These are phyloP conservation scores for Xylaria digitata DNA, from an alignment of 2,329 filamentous ascomycete species.

Conservation along the genomic window DNA sequence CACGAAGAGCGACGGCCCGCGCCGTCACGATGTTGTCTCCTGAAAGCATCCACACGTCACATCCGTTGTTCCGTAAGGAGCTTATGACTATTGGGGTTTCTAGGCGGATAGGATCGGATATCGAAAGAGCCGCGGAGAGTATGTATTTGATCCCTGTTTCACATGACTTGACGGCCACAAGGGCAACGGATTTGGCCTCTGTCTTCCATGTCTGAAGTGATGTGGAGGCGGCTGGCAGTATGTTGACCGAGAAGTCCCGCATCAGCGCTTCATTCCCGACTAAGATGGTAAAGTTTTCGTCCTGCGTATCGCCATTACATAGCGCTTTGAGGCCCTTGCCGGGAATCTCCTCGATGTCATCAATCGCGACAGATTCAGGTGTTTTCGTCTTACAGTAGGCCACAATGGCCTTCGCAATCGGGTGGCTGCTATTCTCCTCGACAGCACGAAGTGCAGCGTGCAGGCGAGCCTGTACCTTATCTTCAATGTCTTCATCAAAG, in stretches of 20 bases:
- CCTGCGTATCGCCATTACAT: conserved; percentile 53
- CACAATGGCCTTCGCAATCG: conserved; percentile 77
- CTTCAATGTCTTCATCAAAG: conserved; percentile 44
- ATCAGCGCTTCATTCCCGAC: conserved; percentile 82
- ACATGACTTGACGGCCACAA: conserved; percentile 61
- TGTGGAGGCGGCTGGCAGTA: conserved; percentile 52
- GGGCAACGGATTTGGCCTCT: conserved; percentile 72
- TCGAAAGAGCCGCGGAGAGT: conserved; percentile 75
- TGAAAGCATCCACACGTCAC: conserved; percentile 90
- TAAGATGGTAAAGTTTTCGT: conserved; percentile 62
- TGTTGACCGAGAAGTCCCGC: conserved; percentile 57
- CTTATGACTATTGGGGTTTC: conserved; percentile 75
- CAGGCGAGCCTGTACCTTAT: conserved; percentile 49
- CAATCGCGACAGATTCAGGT: conserved; percentile 50
- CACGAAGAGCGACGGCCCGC: conserved; percentile 76
- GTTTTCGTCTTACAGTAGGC: conserved; percentile 64
- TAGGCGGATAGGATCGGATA: conserved; percentile 82
- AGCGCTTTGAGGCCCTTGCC: conserved; percentile 76
- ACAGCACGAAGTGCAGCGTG: conserved; percentile 68
- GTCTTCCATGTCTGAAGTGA: conserved; percentile 67
- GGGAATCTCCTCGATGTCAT: conserved; percentile 71
- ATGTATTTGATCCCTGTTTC: conserved; percentile 53
- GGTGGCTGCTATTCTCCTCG: conserved; percentile 80
- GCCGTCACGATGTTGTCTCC: conserved; percentile 92
- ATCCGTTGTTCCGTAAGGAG: conserved; percentile 71